These are phyloP conservation scores for Auriscalpium microsporum DNA, from an alignment of 768 basidiomycete species.

Conservation along the genomic window DNA sequence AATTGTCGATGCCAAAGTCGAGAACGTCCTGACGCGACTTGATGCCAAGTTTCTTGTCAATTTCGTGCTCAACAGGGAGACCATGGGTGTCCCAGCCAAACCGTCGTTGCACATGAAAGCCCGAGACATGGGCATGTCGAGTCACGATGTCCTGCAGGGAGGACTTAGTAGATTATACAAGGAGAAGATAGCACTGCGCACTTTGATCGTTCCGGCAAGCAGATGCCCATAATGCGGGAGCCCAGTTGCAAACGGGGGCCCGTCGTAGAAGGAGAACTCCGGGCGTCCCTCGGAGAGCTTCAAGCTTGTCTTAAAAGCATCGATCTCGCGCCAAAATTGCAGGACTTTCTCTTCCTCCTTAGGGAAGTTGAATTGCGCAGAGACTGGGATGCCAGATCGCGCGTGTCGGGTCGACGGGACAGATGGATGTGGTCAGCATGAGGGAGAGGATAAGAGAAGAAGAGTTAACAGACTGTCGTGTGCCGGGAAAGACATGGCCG, in stretches of 20 bases:
- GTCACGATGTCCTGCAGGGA: slow-evolving; percentile 85
- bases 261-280: slow-evolving; percentile 93
- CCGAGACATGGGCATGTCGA: slow-evolving; percentile 88
- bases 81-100: slow-evolving; percentile 99
- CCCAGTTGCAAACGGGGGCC: slow-evolving; percentile 95
- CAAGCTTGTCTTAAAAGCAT: slow-evolving; percentile 92
- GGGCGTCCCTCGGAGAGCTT: slow-evolving; percentile 89
- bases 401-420: slow-evolving; percentile 2
- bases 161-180: slow-evolving; percentile 2
- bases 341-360: slow-evolving; percentile 88
- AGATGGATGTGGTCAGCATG: neutral
- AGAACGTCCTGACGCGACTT: slow-evolving; percentile 90
- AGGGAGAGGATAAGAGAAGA: neutral
- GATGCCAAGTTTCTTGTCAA: slow-evolving; percentile 93
- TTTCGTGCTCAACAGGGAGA: slow-evolving; percentile 97
- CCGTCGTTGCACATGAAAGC: slow-evolving; percentile 84
- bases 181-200: slow-evolving; percentile 25
- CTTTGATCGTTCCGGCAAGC: slow-evolving; percentile 90
- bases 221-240: slow-evolving; percentile 95
- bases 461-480: slow-evolving; percentile 55
- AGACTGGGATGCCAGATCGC: slow-evolving; percentile 39
- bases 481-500: slow-evolving; percentile 53
- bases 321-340: slow-evolving; percentile 90
- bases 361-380: slow-evolving; percentile 72
- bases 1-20: slow-evolving; percentile 91